Percentiles rank a stretch among this genome's conserved stretches.
Conservation (phyloP, 1,284 basidiomycete genomes). For the Marasmius tenuissimus region DNA sequence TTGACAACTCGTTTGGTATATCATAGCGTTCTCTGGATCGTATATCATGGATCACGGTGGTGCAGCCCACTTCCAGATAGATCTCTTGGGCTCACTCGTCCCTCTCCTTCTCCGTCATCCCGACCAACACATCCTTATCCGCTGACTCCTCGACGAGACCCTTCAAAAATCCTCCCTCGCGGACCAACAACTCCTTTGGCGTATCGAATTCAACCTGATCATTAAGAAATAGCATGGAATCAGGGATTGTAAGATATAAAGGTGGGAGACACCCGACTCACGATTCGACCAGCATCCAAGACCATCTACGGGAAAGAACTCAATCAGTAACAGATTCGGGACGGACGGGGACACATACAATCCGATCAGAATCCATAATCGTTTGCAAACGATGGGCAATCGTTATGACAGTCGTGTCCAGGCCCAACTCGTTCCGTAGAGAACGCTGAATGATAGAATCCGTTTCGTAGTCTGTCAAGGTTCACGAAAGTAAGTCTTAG, state of each 20-base stretch:
- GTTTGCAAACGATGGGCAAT: slow-evolving; percentile 47
- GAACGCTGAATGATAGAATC: slow-evolving; percentile 60
- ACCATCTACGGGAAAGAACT: slow-evolving; percentile 26
- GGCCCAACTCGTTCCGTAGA: slow-evolving; percentile 49
- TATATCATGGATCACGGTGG: too few relatives aligned
- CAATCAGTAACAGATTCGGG: slow-evolving; percentile 3
- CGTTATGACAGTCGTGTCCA: slow-evolving; percentile 61
- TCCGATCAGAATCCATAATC: slow-evolving; percentile 14
- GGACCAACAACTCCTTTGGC: slow-evolving; percentile 32
- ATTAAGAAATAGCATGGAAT: neutral
- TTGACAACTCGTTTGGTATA: slow-evolving; percentile 28
- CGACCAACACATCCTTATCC: slow-evolving; percentile 32
- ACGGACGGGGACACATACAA: slow-evolving; percentile 1
- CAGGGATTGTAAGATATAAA: neutral
- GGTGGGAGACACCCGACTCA: slow-evolving; percentile 14
- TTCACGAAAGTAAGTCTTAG: slow-evolving; percentile 12
- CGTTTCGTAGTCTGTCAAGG: slow-evolving; percentile 51
- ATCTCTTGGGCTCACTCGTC: neutral
- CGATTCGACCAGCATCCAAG: slow-evolving; percentile 34
- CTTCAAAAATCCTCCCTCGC: slow-evolving; percentile 32
- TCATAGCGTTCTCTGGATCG: slow-evolving; percentile 13
- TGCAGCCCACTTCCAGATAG: neutral
- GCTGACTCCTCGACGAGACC: slow-evolving; percentile 37
- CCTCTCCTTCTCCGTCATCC: slow-evolving; percentile 6
- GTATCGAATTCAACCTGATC: slow-evolving; percentile 34